These are phyloP conservation scores for Starmera quercuum DNA, from an alignment of 805 yeast species.

Conservation along the genomic window DNA sequence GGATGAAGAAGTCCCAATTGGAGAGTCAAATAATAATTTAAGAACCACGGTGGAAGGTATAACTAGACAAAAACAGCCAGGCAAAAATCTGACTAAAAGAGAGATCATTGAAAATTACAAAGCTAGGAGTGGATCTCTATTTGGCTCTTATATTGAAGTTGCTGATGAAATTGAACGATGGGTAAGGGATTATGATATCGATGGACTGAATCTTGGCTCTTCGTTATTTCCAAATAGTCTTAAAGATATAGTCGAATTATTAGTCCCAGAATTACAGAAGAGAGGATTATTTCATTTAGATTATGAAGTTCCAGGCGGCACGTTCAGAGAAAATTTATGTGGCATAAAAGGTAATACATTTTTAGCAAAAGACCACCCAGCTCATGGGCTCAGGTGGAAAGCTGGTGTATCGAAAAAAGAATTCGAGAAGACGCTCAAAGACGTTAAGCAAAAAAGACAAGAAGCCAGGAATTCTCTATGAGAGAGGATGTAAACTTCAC, in stretches of 20 bases:
- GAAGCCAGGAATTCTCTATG: too few relatives aligned
- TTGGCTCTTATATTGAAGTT: conserved; percentile 29
- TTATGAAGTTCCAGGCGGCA: conserved; percentile 28
- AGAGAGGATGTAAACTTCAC: too few relatives aligned
- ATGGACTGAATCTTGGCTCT: conserved; percentile 35
- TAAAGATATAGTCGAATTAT: conserved; percentile 28
- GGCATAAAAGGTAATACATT: conserved; percentile 6
- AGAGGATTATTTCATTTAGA: conserved; percentile 30
- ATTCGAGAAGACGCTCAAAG: conserved; percentile 5
- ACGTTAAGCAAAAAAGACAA: neutral
- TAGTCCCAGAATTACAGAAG: conserved; percentile 28
- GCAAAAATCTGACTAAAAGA: conserved; percentile 5
- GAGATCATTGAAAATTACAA: conserved; percentile 14
- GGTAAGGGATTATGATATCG: conserved; percentile 31
- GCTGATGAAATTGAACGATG: conserved; percentile 32
- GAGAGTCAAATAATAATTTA: conserved; percentile 19
- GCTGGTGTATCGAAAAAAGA: conserved; percentile 17
- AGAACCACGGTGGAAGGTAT: conserved; percentile 21
- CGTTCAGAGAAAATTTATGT: conserved; percentile 28
- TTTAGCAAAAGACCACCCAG: conserved; percentile 4
- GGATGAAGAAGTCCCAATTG: conserved; percentile 15
- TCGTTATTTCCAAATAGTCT: conserved; percentile 29
- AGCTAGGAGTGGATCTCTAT: conserved; percentile 11
- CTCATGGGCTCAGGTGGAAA: conserved; percentile 5
- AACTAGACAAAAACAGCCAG: conserved; percentile 19